Evolutionary conservation across 2,329 filamentous ascomycete species (phyloP).

Genomic region (Trichoderma pleuroti): DNA sequence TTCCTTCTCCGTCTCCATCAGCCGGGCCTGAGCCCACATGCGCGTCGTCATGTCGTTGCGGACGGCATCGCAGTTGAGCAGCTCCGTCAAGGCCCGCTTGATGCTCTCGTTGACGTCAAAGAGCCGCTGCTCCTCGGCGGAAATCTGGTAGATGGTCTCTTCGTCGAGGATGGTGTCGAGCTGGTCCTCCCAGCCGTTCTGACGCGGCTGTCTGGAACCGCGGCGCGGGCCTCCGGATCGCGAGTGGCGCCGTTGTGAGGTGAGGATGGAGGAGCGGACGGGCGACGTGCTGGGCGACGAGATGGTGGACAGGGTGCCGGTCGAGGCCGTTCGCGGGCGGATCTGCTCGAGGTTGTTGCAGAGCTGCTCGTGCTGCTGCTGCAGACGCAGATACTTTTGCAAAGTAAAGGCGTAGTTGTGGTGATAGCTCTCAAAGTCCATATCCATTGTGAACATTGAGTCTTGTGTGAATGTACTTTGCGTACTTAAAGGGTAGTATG

Average conservation of each 20-base stretch:
- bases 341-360: conserved; percentile 50
- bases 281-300: conserved; percentile 58
- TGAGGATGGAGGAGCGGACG: conserved; percentile 41
- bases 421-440: conserved; percentile 29
- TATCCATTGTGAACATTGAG: conserved; percentile 31
- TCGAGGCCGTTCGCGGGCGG: conserved; percentile 37
- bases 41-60: conserved; percentile 50
- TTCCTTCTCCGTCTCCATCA: conserved; percentile 60
- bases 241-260: conserved; percentile 38
- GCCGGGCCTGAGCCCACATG: conserved; percentile 55
- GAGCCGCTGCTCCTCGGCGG: conserved; percentile 50
- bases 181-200: conserved; percentile 34
- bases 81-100: conserved; percentile 58
- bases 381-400: conserved; percentile 52
- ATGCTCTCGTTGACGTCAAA: conserved; percentile 58
- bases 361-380: conserved; percentile 53
- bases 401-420: conserved; percentile 46
- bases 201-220: conserved; percentile 29
- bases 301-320: conserved; percentile 35
- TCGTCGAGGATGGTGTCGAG: conserved; percentile 46
- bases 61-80: conserved; percentile 57
- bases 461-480: neutral
- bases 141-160: conserved; percentile 47
- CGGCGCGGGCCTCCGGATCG: conserved; percentile 15
- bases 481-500: neutral